Evolutionary conservation across 2,329 filamentous ascomycete genomes (phyloP).

Genomic region (Colletotrichum paranaense): DNA sequence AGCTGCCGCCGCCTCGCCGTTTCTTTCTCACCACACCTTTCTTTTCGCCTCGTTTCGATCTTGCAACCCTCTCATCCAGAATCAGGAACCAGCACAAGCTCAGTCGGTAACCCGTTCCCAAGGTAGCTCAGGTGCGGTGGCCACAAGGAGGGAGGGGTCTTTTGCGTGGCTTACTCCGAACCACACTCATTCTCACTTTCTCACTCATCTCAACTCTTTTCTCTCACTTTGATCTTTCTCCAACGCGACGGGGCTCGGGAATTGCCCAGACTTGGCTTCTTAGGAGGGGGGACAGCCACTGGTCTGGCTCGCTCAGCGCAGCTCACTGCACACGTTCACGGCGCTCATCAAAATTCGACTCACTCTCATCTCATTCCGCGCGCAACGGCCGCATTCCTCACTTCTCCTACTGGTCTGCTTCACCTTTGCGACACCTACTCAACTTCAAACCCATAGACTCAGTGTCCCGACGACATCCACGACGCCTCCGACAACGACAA

Average conservation of each 20-base stretch:
- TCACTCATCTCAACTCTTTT: not conserved
- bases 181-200: not conserved
- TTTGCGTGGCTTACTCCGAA: not conserved
- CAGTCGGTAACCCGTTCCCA: not conserved
- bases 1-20: not conserved
- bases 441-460: not conserved
- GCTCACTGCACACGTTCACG: not conserved
- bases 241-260: constrained; percentile 1
- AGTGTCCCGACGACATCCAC: not conserved
- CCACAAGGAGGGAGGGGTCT: not conserved
- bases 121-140: not conserved
- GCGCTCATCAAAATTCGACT: constrained; percentile 28
- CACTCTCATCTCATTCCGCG: constrained; percentile 22
- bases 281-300: constrained; percentile 16
- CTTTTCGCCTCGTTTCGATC: not conserved
- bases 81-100: not conserved
- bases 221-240: not conserved
- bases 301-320: not conserved
- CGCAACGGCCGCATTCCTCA: constrained; percentile 10
- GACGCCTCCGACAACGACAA: not conserved
- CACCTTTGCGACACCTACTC: not conserved
- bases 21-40: constrained; percentile 4
- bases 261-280: constrained; percentile 19
- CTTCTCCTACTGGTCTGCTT: not conserved
- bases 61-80: not conserved